Evolutionary conservation across 306 rosid species (phyloP).

Genomic region (Vigna radiata): DNA sequence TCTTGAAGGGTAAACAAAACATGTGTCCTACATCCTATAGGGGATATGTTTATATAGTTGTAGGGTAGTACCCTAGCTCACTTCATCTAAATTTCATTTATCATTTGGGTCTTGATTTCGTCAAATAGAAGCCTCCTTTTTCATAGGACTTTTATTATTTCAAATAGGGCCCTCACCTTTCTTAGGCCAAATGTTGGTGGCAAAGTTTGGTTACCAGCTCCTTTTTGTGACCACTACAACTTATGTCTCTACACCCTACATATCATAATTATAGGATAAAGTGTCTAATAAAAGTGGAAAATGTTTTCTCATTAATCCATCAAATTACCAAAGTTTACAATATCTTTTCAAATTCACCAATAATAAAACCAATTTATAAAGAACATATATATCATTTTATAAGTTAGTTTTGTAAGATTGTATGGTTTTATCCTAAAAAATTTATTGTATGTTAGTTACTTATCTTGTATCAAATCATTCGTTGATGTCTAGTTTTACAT

Average conservation of each 20-base stretch:
- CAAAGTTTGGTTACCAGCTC: constrained; percentile 78
- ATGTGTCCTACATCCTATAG: constrained; percentile 37
- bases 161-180: constrained; percentile 50
- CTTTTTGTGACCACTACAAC: constrained; percentile 65
- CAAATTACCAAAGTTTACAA: too few relatives aligned
- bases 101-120: constrained; percentile 52
- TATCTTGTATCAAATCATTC: too few relatives aligned
- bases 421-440: too few relatives aligned
- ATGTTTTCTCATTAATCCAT: too few relatives aligned
- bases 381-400: too few relatives aligned
- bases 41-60: constrained; percentile 9
- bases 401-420: too few relatives aligned
- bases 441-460: too few relatives aligned
- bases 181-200: constrained; percentile 52
- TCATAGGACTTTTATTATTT: constrained; percentile 52
- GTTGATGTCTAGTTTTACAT: too few relatives aligned
- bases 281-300: too few relatives aligned
- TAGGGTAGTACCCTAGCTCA: constrained; percentile 13
- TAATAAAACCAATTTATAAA: too few relatives aligned
- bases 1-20: constrained; percentile 8
- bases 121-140: constrained; percentile 63
- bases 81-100: constrained; percentile 30
- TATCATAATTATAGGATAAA: background rate
- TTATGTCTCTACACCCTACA: constrained; percentile 13
- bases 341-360: too few relatives aligned